Base-by-base conservation (phyloP, 1,139 yeast genomes). In the Pneumocystis jirovecii region DNA sequence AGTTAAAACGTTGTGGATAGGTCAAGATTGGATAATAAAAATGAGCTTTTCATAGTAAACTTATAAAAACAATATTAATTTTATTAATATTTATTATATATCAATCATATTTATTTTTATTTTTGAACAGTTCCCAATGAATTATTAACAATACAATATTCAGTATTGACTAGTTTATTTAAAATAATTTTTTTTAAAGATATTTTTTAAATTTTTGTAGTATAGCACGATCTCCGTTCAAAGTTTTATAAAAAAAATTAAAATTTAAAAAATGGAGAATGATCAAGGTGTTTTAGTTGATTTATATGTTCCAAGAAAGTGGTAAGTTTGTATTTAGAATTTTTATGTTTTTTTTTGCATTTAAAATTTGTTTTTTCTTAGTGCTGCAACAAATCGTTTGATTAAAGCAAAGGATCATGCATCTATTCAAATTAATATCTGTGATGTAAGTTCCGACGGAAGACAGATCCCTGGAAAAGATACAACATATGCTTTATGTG, bases 291-390 rank as follows among this genome's bases (percentile, higher is more conserved):
- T 96, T 89, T 87, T 91, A 84, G 97, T 93, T 83, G 99, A 95
- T 86, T 91, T 93, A 83, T 93, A 93, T 96, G 96, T 93, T 83
- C 99, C 99, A 85, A 89, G 98, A 88, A 93, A 93, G 86, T 93
- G 99, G 56, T 61, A 8, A 39, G 35, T 19, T n/a, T 17, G 17
- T 19, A n/a, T 19, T 25, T 15, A 17, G 1, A 29, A 31, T 17
- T 29, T 4, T 10, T 60, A 17, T 6, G 21, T 31, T 39, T 17
- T 31, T n/a, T 31, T 19, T 34, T 63, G 4, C 21, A 8, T 17
- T 60, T 40, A 25, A 40, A 63, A 19, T 31, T 25, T n/a, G 35
- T 56, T 68, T 45, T 42, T 15, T 31, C 34, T 19, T 25, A 60
- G 61, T 86, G 93, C 97, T 83, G 99, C 98, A 79, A 90, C 98